Conservation (phyloP, 2,329 filamentous ascomycete genomes). For the Fusarium goolgardi region DNA sequence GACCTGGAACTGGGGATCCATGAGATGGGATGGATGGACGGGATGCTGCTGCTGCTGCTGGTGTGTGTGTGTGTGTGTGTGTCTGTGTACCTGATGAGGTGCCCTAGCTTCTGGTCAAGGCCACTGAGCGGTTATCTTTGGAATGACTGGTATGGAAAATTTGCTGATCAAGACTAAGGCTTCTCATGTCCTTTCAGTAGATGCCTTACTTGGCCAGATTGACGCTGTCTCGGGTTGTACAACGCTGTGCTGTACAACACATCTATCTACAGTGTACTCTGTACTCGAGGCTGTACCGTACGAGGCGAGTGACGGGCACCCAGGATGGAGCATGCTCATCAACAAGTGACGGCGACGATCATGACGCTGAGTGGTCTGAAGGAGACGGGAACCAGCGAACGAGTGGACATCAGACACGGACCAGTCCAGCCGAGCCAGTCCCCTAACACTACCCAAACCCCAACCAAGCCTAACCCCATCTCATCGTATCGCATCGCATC, state of each 20-base stretch:
- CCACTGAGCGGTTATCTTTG: slow-evolving; percentile 28
- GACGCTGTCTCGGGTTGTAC: slow-evolving; percentile 32
- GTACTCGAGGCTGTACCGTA: slow-evolving; percentile 19
- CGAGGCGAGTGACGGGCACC: slow-evolving; percentile 29
- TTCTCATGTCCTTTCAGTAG: slow-evolving; percentile 6
- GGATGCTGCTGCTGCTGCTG: slow-evolving; percentile 29
- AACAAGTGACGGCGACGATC: slow-evolving; percentile 42
- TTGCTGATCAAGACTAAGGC: slow-evolving; percentile 8
- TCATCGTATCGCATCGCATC: slow-evolving; percentile 27
- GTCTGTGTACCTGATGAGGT: slow-evolving; percentile 36
- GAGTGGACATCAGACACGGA: slow-evolving; percentile 43
- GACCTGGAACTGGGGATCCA: slow-evolving; percentile 25
- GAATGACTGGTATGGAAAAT: slow-evolving; percentile 19
- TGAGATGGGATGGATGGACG: slow-evolving; percentile 20
- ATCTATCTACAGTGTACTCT: not conserved
- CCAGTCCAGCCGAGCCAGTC: slow-evolving; percentile 15
- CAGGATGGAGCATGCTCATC: slow-evolving; percentile 39
- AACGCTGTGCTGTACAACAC: slow-evolving; percentile 17
- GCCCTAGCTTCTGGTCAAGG: slow-evolving; percentile 26
- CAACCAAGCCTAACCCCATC: slow-evolving; percentile 5
- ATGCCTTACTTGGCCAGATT: slow-evolving; percentile 10
- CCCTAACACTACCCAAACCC: slow-evolving; percentile 5
- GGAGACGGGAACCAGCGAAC: slow-evolving; percentile 42
- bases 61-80: slow-evolving; percentile 10
- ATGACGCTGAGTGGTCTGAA: slow-evolving; percentile 41